Conservation (phyloP, 495 filamentous ascomycete genomes). For the Physcia stellaris region DNA sequence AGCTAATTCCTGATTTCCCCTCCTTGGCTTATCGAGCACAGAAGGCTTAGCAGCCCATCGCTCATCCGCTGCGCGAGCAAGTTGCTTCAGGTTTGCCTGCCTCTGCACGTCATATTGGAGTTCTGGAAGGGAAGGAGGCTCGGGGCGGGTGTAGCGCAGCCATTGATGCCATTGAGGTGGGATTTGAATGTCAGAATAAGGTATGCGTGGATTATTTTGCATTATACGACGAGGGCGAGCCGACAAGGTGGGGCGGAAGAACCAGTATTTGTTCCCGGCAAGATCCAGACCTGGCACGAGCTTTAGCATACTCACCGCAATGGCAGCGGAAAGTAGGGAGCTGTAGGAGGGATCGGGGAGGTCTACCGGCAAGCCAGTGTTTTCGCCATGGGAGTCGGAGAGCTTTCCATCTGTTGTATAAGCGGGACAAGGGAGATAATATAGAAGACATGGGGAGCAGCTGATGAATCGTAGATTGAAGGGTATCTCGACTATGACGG, state of each 20-base stretch:
- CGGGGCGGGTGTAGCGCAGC: conserved; percentile 67
- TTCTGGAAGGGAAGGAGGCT: conserved; percentile 61
- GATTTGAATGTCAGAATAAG: conserved; percentile 55
- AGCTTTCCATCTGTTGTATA: conserved; percentile 80
- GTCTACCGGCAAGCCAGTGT: conserved; percentile 63
- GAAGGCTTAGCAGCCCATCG: conserved; percentile 71
- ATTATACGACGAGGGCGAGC: conserved; percentile 52
- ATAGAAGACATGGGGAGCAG: too few relatives aligned
- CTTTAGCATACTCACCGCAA: too few relatives aligned
- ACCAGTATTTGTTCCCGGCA: conserved; percentile 86
- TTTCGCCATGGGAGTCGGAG: conserved; percentile 77
- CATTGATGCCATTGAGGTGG: conserved; percentile 82
- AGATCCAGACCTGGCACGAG: conserved; percentile 67
- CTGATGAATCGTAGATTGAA: too few relatives aligned
- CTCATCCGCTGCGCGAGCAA: conserved; percentile 70
- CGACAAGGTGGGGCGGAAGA: conserved; percentile 57
- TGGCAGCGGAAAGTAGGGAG: too few relatives aligned
- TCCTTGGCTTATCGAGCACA: conserved; percentile 40
- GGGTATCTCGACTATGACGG: too few relatives aligned
- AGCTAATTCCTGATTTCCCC: conserved; percentile 17
- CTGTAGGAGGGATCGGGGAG: conserved; percentile 9
- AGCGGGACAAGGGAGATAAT: too few relatives aligned
- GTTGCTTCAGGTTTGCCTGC: conserved; percentile 51
- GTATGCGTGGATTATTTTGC: conserved; percentile 42
- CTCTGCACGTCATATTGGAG: conserved; percentile 56